phyloP scores from a whole-genome alignment of 1,139 yeast species.

The Suhomyces ambrosiae region DNA sequence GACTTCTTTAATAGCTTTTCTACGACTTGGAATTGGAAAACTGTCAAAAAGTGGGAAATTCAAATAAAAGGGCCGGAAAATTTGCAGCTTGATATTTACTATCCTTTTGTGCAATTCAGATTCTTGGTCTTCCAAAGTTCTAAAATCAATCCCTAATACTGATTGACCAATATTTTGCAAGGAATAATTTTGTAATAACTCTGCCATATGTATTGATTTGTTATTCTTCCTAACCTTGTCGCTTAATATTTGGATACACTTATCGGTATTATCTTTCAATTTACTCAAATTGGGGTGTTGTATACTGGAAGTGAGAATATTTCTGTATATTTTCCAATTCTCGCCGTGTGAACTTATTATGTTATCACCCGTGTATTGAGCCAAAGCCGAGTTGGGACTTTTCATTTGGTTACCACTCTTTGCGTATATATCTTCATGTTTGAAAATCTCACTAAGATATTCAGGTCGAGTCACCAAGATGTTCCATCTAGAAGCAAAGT shows the following conservation, averaged over 20 bases:
- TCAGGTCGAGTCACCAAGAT: constrained; percentile 55
- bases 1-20: constrained; percentile 47
- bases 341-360: constrained; percentile 62
- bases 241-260: constrained; percentile 22
- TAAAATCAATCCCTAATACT: constrained; percentile 52
- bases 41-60: constrained; percentile 57
- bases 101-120: constrained; percentile 43
- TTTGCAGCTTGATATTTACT: constrained; percentile 51
- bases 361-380: constrained; percentile 64
- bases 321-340: constrained; percentile 54
- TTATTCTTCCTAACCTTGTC: constrained; percentile 10
- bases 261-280: constrained; percentile 36
- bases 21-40: constrained; percentile 53
- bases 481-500: constrained; percentile 67
- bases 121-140: constrained; percentile 25
- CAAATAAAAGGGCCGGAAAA: constrained; percentile 57
- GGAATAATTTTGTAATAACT: constrained; percentile 48
- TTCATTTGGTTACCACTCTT: constrained; percentile 65
- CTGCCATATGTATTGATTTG: constrained; percentile 31
- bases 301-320: constrained; percentile 48
- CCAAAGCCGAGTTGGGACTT: constrained; percentile 57
- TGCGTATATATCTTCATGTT: constrained; percentile 51
- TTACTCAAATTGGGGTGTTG: constrained; percentile 50
- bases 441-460: constrained; percentile 47
- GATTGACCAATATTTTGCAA: constrained; percentile 55